Percentiles rank a stretch among this genome's conserved stretches.
Evolutionary conservation across 805 yeast species (phyloP).

Genomic region (Grigorovia yakushimaensis): DNA sequence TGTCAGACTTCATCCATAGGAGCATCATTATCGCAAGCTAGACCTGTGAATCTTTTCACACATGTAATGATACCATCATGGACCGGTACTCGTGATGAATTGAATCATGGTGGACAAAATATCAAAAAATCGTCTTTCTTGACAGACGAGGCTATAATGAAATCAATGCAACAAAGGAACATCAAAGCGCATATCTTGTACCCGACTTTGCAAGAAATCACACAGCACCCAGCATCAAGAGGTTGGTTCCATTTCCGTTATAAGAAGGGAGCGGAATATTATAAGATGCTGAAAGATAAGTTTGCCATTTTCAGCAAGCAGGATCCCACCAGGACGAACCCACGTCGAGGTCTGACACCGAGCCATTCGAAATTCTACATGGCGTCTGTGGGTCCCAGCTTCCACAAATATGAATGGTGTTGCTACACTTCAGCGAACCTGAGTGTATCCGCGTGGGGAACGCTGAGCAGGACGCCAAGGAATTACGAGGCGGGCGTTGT

Average conservation of each 20-base stretch:
- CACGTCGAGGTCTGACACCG: slow-evolving; percentile 22
- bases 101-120: background rate
- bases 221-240: slow-evolving; percentile 12
- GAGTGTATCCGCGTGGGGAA: slow-evolving; percentile 79
- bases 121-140: background rate
- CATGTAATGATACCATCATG: slow-evolving; percentile 18
- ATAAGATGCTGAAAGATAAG: slow-evolving; percentile 11
- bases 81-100: background rate
- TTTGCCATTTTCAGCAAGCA: slow-evolving; percentile 19
- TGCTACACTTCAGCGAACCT: slow-evolving; percentile 66
- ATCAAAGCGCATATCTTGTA: slow-evolving; percentile 18
- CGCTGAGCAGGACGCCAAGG: slow-evolving; percentile 24
- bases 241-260: slow-evolving; percentile 27
- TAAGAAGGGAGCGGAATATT: slow-evolving; percentile 8
- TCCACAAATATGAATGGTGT: slow-evolving; percentile 46
- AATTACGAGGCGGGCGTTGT: slow-evolving; percentile 52
- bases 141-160: no score
- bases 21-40: slow-evolving; percentile 10
- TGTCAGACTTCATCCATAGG: slow-evolving; percentile 31
- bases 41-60: slow-evolving; percentile 15
- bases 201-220: slow-evolving; percentile 22
- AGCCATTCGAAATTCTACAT: slow-evolving; percentile 65
- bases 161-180: no score
- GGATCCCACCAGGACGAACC: slow-evolving; percentile 3
- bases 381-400: slow-evolving; percentile 23